A percentile compares a stretch with the other conserved stretches of the same genome.
These are phyloP conservation scores for Flaveria robusta DNA, from an alignment of 129 eudicot genomes.

Conservation along the genomic window DNA sequence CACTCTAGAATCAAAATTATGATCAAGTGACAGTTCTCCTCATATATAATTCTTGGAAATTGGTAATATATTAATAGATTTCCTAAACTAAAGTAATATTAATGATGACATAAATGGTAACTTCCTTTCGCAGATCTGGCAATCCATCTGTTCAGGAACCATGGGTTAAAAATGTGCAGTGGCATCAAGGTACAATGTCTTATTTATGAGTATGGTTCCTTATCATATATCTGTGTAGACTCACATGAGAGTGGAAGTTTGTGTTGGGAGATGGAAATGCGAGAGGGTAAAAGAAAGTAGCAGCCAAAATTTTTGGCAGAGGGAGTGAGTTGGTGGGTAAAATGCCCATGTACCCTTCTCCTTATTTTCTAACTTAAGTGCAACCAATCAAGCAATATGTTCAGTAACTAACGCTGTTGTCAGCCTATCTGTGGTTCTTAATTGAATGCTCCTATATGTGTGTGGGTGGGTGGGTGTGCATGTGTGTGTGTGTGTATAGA, in stretches of 20 bases:
- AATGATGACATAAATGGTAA: slow-evolving; percentile 12
- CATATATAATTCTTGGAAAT: not conserved
- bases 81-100: not conserved
- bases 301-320: not conserved
- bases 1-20: not conserved
- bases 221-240: slow-evolving; percentile 11
- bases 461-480: no score
- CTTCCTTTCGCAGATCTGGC: slow-evolving; percentile 65
- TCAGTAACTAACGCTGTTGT: not conserved
- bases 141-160: slow-evolving; percentile 67
- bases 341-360: not conserved
- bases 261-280: not conserved
- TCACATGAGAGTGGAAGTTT: not conserved
- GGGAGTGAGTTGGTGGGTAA: not conserved
- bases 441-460: not conserved
- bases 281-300: not conserved
- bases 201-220: not conserved
- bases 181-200: slow-evolving; percentile 74
- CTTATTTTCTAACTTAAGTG: not conserved
- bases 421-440: not conserved
- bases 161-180: slow-evolving; percentile 73
- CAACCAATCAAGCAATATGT: not conserved
- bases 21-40: not conserved
- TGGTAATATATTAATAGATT: not conserved
- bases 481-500: not conserved